Percentiles rank a stretch among this genome's conserved stretches.
These are phyloP conservation scores for Vickermania ingenoplastis DNA, from an alignment of 208 protist genomes.

Conservation along the genomic window DNA sequence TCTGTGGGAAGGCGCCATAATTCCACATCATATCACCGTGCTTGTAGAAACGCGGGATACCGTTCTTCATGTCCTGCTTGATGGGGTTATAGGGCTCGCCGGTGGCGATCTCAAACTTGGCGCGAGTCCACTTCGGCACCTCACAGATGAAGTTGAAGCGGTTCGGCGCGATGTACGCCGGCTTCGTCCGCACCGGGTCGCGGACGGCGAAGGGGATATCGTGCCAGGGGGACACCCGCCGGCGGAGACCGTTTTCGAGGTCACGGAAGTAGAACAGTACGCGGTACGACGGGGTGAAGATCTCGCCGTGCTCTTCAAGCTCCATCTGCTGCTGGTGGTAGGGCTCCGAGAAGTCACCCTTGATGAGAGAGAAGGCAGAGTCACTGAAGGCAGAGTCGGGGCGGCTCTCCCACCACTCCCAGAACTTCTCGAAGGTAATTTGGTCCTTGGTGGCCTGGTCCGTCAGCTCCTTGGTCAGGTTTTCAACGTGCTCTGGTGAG, in stretches of 20 bases:
- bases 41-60: conserved; percentile 93
- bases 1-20: conserved; percentile 95
- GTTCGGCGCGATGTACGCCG: conserved; percentile 67
- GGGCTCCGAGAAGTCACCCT: conserved; percentile 78
- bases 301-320: conserved; percentile 67
- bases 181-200: conserved; percentile 81
- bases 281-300: conserved; percentile 88
- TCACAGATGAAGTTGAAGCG: conserved; percentile 91
- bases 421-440: conserved; percentile 83
- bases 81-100: conserved; percentile 92
- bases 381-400: conserved; percentile 30
- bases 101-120: conserved; percentile 95
- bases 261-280: conserved; percentile 87
- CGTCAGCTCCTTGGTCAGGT: conserved; percentile 55
- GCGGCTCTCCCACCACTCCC: conserved; percentile 69
- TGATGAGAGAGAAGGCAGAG: conserved; percentile 77
- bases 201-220: conserved; percentile 85
- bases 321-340: conserved; percentile 88
- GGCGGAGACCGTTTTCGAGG: conserved; percentile 55
- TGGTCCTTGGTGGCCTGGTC: conserved; percentile 19
- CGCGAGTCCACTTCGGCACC: conserved; percentile 91
- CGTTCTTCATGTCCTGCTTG: conserved; percentile 95
- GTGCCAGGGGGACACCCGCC: conserved; percentile 88
- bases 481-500: conserved; percentile 22
- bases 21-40: conserved; percentile 95